Conservation (phyloP, 1,284 basidiomycete species). For the Austroboletus novae-zelandiae region DNA sequence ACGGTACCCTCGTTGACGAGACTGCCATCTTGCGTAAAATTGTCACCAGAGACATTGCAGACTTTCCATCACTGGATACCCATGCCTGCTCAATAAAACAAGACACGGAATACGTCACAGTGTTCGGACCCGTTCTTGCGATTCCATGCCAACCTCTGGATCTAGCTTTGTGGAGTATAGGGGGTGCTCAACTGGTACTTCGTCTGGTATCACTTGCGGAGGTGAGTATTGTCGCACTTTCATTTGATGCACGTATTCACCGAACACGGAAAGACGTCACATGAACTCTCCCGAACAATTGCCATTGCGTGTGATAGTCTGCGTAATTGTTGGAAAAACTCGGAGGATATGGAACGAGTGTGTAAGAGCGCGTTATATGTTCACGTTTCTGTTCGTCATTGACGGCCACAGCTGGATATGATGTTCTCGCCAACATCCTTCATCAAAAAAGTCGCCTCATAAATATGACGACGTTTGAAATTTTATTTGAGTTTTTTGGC, state of each 20-base stretch:
- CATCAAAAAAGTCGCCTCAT: slow-evolving; percentile 73
- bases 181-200: slow-evolving; percentile 77
- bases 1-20: slow-evolving; percentile 49
- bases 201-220: slow-evolving; percentile 77
- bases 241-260: not conserved
- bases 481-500: slow-evolving; percentile 81
- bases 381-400: slow-evolving; percentile 2
- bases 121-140: slow-evolving; percentile 56
- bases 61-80: slow-evolving; percentile 10
- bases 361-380: slow-evolving; percentile 44
- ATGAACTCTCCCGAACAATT: slow-evolving; percentile 72
- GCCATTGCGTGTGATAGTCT: slow-evolving; percentile 76
- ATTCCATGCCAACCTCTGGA: slow-evolving; percentile 69
- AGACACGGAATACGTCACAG: not conserved
- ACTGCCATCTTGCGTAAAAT: slow-evolving; percentile 52
- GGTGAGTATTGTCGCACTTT: slow-evolving; percentile 37
- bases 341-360: slow-evolving; percentile 86
- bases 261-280: slow-evolving; percentile 49
- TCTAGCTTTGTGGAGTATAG: slow-evolving; percentile 77
- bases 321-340: slow-evolving; percentile 86
- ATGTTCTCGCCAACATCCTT: slow-evolving; percentile 77
- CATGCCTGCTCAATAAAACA: not conserved
- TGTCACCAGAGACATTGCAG: slow-evolving; percentile 31
- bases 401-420: slow-evolving; percentile 71
- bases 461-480: slow-evolving; percentile 74